Conservation (phyloP, 2,329 filamentous ascomycete genomes). For the Pestalotiopsis sp. region DNA sequence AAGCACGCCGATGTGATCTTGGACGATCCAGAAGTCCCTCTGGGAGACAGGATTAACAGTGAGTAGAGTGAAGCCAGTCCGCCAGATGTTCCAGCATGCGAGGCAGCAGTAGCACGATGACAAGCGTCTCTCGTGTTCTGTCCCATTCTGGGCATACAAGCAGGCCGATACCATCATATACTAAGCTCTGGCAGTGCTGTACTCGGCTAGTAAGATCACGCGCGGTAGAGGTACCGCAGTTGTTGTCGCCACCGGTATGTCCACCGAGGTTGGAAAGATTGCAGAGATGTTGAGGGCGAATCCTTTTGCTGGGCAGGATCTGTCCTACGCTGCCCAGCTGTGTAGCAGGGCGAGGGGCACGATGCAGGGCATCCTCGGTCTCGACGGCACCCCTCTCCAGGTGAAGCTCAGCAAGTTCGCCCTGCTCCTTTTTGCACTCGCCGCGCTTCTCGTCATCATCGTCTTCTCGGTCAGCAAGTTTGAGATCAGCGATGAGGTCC, state of each 20-base stretch:
- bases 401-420: conserved; percentile 85
- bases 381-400: conserved; percentile 81
- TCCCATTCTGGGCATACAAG: no score
- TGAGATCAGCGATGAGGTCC: conserved; percentile 55
- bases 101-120: neutral
- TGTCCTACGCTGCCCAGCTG: conserved; percentile 47
- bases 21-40: conserved; percentile 55
- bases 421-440: conserved; percentile 76
- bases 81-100: neutral
- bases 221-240: conserved; percentile 71
- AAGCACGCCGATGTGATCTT: conserved; percentile 64
- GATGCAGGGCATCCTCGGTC: conserved; percentile 58
- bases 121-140: neutral
- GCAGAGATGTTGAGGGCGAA: conserved; percentile 68
- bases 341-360: conserved; percentile 45
- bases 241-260: conserved; percentile 72
- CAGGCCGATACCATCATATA: neutral
- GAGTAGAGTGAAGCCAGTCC: neutral
- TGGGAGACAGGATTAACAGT: conserved; percentile 68
- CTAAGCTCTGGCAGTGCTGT: conserved; percentile 50
- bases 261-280: conserved; percentile 76
- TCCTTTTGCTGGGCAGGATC: conserved; percentile 51
- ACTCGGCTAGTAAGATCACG: conserved; percentile 73
- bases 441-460: conserved; percentile 60
- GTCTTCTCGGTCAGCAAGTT: conserved; percentile 64